A percentile compares a stretch with the other conserved stretches of the same genome.
Evolutionary conservation across 2,329 filamentous ascomycete species (phyloP).

Genomic region (Colletotrichum abscissum): DNA sequence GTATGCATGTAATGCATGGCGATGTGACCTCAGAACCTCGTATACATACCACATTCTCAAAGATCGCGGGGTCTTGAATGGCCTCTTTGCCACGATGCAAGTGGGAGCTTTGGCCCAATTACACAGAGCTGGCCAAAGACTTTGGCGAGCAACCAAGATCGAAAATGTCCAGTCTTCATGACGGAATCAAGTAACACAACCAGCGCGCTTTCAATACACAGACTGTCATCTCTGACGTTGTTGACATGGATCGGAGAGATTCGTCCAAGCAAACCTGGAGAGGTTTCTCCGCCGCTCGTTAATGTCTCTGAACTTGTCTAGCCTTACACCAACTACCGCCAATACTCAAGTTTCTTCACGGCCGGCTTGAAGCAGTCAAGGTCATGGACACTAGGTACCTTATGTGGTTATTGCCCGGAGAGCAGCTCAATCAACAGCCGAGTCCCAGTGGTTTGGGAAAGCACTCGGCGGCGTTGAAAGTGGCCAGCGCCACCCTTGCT

Average conservation of each 20-base stretch:
- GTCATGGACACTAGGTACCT: background rate
- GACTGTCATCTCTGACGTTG: background rate
- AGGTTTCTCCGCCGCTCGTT: background rate
- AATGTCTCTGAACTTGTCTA: background rate
- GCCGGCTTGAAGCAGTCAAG: background rate
- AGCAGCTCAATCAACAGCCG: background rate
- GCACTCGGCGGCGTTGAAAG: background rate
- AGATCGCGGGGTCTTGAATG: background rate
- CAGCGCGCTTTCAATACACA: background rate
- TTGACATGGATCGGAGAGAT: background rate
- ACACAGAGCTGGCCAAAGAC: background rate
- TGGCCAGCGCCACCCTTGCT: conserved; percentile 15
- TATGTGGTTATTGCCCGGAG: background rate
- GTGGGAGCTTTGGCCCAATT: background rate
- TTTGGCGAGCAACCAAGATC: background rate
- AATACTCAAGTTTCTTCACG: background rate
- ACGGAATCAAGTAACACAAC: background rate
- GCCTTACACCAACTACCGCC: background rate
- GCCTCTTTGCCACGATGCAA: background rate
- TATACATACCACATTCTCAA: background rate
- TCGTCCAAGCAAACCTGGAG: background rate
- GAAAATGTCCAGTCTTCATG: background rate
- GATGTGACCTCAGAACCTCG: background rate
- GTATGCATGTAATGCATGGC: conserved; percentile 2
- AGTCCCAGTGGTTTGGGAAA: conserved; percentile 5